Evolutionary conservation across 192 early-diverging fungal genomes (phyloP).

Genomic region (Irineochytrium annulatum): DNA sequence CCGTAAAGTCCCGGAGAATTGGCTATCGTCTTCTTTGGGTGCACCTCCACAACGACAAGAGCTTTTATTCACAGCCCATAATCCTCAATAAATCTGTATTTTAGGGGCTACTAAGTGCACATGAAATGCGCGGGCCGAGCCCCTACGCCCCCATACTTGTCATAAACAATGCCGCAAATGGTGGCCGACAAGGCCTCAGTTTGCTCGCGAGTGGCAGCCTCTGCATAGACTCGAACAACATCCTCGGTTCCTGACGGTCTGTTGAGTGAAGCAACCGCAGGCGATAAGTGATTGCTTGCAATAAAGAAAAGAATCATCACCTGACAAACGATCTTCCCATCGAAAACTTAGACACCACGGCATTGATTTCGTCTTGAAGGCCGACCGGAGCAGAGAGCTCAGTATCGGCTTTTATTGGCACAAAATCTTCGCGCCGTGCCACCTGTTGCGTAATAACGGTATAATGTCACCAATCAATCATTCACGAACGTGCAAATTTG

Average conservation of each 20-base stretch:
- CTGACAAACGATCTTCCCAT: conserved; percentile 93
- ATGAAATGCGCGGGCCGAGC: conserved; percentile 59
- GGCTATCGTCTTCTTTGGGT: no score
- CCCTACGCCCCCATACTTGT: conserved; percentile 88
- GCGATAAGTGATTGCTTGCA: background rate
- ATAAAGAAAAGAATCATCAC: conserved; percentile 40
- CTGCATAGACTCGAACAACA: conserved; percentile 97
- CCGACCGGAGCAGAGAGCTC: conserved; percentile 81
- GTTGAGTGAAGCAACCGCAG: background rate
- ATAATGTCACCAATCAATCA: conserved; percentile 2
- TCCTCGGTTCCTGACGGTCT: conserved; percentile 98
- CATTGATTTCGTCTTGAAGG: conserved; percentile 82
- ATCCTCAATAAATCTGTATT: no score
- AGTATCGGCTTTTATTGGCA: conserved; percentile 95
- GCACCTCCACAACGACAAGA: no score
- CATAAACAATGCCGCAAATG: conserved; percentile 89
- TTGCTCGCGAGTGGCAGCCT: conserved; percentile 88
- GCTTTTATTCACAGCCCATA: no score
- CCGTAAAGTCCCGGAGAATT: background rate
- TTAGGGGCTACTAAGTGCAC: no score
- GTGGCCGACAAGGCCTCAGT: conserved; percentile 83
- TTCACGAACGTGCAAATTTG: no score
- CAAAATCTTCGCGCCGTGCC: conserved; percentile 78
- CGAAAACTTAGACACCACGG: conserved; percentile 75
- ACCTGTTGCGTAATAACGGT: conserved; percentile 35